A percentile compares a stretch with the other conserved stretches of the same genome.
Evolutionary conservation across 1,284 basidiomycete species (phyloP).

Genomic region (Microbotryum scabiosae): DNA sequence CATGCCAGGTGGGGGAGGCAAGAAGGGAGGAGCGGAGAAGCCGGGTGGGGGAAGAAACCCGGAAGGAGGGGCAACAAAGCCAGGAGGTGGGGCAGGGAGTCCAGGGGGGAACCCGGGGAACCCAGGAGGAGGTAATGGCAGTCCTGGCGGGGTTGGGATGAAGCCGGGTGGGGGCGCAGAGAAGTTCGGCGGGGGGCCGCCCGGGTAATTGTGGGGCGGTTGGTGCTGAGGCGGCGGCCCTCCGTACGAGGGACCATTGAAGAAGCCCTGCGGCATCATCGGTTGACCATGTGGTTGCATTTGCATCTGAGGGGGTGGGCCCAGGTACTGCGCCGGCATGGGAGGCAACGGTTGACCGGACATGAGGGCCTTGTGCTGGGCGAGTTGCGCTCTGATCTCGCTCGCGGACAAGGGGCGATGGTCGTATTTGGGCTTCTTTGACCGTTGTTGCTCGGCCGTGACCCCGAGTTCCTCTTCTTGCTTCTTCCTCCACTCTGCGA

Average conservation of each 20-base stretch:
- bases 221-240: conserved; percentile 37
- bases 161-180: background rate
- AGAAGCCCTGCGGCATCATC: background rate
- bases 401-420: conserved; percentile 56
- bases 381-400: conserved; percentile 73
- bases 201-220: conserved; percentile 32
- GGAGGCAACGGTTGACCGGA: conserved; percentile 37
- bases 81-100: conserved; percentile 20
- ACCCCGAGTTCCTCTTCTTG: conserved; percentile 87
- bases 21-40: conserved; percentile 20
- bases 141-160: conserved; percentile 5
- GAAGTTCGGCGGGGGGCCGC: conserved; percentile 20
- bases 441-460: conserved; percentile 53
- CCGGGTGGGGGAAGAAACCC: conserved; percentile 8
- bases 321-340: background rate
- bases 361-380: conserved; percentile 88
- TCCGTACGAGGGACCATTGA: background rate
- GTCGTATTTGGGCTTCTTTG: conserved; percentile 71
- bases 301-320: background rate
- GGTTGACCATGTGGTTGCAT: no score
- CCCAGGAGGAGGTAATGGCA: conserved; percentile 12
- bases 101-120: conserved; percentile 29
- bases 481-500: conserved; percentile 87
- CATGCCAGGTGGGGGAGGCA: conserved; percentile 20
- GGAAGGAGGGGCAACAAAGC: conserved; percentile 2